Evolutionary conservation across 1,284 basidiomycete genomes (phyloP).

Genomic region (Athelia sp.): DNA sequence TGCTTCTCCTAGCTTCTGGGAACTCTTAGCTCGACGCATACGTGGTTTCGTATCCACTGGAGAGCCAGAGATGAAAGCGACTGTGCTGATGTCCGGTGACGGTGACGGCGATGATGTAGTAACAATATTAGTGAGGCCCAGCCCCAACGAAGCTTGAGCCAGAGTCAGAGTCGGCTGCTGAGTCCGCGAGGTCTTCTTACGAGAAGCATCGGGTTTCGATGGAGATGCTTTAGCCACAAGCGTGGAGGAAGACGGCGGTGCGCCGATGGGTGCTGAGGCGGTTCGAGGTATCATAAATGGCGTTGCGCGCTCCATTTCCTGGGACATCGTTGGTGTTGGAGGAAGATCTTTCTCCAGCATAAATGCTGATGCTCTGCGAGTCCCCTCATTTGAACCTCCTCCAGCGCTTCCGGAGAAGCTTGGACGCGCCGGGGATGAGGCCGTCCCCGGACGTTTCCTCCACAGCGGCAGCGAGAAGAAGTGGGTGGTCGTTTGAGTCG

Average conservation of each 20-base stretch:
- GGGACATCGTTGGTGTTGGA: conserved; percentile 41
- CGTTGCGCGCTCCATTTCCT: conserved; percentile 4
- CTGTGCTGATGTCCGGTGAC: conserved; percentile 35
- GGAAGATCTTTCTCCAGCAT: conserved; percentile 62
- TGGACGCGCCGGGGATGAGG: conserved; percentile 21
- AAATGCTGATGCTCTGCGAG: conserved; percentile 16
- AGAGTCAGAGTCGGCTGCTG: conserved; percentile 39
- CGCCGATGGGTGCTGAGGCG: background rate
- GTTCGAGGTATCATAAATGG: background rate
- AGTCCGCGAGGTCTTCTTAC: conserved; percentile 13
- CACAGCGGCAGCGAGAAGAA: conserved; percentile 65
- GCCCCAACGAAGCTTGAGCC: conserved; percentile 52
- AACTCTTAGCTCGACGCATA: conserved; percentile 43
- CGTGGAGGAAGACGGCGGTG: conserved; percentile 3
- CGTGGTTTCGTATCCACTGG: background rate
- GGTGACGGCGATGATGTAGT: conserved; percentile 37
- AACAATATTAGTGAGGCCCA: conserved; percentile 47
- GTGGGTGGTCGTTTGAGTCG: conserved; percentile 46
- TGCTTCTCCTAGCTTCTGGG: conserved; percentile 29
- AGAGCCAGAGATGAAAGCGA: conserved; percentile 25
- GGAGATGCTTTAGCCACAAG: too few relatives aligned
- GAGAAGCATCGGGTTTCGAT: too few relatives aligned
- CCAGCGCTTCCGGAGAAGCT: conserved; percentile 9
- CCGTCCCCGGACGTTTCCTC: conserved; percentile 42
- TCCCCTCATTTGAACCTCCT: conserved; percentile 10